A percentile compares a stretch with the other conserved stretches of the same genome.
phyloP scores from a whole-genome alignment of 441 rosid genomes.

The Corymbia calophylla region DNA sequence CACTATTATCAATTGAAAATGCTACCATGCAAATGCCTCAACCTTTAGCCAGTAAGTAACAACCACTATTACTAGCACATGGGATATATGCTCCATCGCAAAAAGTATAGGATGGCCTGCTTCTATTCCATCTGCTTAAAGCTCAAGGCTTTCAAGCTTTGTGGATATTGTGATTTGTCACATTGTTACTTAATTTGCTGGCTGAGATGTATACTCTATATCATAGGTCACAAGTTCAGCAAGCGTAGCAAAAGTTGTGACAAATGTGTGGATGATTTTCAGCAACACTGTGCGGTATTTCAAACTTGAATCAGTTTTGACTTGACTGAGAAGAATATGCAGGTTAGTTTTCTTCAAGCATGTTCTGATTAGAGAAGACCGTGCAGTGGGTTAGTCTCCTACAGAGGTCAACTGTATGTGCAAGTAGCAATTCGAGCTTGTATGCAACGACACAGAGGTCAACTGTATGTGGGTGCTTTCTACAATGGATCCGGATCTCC shows the following conservation, averaged over 20 bases:
- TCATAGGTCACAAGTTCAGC: constrained; percentile 51
- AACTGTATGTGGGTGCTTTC: too few relatives aligned
- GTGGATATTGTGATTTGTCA: not conserved
- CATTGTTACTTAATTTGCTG: not conserved
- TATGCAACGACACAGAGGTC: too few relatives aligned
- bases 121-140: not conserved
- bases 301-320: constrained; percentile 3
- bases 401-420: constrained; percentile 3
- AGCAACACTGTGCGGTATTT: constrained; percentile 60
- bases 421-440: too few relatives aligned
- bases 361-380: constrained; percentile 14
- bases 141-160: not conserved
- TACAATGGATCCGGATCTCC: not conserved
- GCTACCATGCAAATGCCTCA: not conserved
- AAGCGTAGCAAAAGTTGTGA: constrained; percentile 58
- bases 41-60: not conserved
- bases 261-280: constrained; percentile 57
- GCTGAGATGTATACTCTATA: not conserved
- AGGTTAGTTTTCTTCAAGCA: constrained; percentile 54
- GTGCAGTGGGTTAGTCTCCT: constrained; percentile 48
- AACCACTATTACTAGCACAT: not conserved
- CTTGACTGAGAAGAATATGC: not conserved
- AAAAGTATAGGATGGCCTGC: not conserved
- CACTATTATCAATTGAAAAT: not conserved
- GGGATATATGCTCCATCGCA: not conserved